Evolutionary conservation across 2,329 filamentous ascomycete genomes (phyloP).

Genomic region (Colletotrichum limetticola): DNA sequence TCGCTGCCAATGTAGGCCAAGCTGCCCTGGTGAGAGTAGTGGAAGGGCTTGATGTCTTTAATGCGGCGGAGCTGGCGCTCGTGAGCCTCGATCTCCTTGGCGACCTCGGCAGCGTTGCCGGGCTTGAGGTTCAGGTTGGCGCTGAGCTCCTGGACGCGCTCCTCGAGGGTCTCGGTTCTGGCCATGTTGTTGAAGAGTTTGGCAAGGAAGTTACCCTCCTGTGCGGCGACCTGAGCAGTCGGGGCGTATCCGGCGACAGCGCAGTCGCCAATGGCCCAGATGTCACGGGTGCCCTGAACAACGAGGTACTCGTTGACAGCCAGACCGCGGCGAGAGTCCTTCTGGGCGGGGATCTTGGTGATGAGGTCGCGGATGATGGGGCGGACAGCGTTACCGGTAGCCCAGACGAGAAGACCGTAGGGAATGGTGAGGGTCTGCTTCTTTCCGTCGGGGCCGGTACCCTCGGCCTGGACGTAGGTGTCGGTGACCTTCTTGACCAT

Average conservation of each 20-base stretch:
- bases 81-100: conserved; percentile 81
- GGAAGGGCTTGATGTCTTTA: conserved; percentile 96
- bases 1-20: conserved; percentile 98
- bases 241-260: conserved; percentile 97
- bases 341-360: conserved; percentile 90
- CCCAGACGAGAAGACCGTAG: conserved; percentile 97
- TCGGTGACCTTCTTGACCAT: conserved; percentile 98
- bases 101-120: conserved; percentile 74
- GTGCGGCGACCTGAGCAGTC: conserved; percentile 94
- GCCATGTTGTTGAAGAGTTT: conserved; percentile 99
- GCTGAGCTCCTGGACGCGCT: conserved; percentile 77
- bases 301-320: conserved; percentile 99
- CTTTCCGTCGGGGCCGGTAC: conserved; percentile 81
- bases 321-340: conserved; percentile 92
- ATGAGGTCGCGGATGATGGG: conserved; percentile 92
- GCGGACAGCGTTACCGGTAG: conserved; percentile 94
- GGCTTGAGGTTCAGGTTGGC: conserved; percentile 68
- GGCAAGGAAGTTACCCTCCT: conserved; percentile 95
- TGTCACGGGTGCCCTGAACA: conserved; percentile 94
- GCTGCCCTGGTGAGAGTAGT: conserved; percentile 97
- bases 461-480: conserved; percentile 91
- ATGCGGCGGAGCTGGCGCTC: conserved; percentile 89
- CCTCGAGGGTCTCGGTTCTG: conserved; percentile 87
- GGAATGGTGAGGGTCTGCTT: conserved; percentile 86
- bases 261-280: conserved; percentile 98